These are phyloP conservation scores for Aureobasidium sp. DNA, from an alignment of 2,329 filamentous ascomycete genomes.

Conservation along the genomic window DNA sequence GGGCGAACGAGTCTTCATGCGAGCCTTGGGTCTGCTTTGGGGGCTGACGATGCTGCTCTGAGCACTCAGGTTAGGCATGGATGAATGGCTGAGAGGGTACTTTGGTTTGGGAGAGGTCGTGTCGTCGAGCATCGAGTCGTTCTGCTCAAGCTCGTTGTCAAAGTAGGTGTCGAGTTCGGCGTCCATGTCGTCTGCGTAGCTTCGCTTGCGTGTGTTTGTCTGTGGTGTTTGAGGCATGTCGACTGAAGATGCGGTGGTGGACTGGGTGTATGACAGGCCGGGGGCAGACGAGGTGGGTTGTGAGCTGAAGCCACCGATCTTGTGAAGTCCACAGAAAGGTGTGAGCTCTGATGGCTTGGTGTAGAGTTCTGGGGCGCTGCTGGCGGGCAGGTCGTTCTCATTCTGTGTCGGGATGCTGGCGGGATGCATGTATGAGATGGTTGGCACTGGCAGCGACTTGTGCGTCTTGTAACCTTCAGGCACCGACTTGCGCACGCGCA, in stretches of 20 bases:
- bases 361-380: conserved; percentile 3
- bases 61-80: not conserved
- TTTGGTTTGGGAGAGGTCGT: not conserved
- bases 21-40: conserved; percentile 11
- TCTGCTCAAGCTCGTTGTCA: conserved; percentile 17
- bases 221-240: conserved; percentile 23
- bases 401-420: not conserved
- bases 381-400: not conserved
- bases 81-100: conserved; percentile 4
- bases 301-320: conserved; percentile 58
- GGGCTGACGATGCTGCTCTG: not conserved
- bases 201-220: conserved; percentile 23
- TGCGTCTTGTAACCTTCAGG: conserved; percentile 89
- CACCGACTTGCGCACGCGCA: conserved; percentile 88
- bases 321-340: conserved; percentile 75
- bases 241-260: conserved; percentile 31
- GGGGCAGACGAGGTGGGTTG: conserved; percentile 40
- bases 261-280: conserved; percentile 28
- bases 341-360: conserved; percentile 51
- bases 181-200: conserved; percentile 30
- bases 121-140: not conserved
- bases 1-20: conserved; percentile 3
- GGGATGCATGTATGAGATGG: conserved; percentile 11
- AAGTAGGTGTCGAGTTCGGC: conserved; percentile 29
- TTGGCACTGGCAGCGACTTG: conserved; percentile 25